Evolutionary conservation across 2,329 filamentous ascomycete species (phyloP), one percentile per base, ranked within the genome.

Genomic region (Claviceps sp.): DNA sequence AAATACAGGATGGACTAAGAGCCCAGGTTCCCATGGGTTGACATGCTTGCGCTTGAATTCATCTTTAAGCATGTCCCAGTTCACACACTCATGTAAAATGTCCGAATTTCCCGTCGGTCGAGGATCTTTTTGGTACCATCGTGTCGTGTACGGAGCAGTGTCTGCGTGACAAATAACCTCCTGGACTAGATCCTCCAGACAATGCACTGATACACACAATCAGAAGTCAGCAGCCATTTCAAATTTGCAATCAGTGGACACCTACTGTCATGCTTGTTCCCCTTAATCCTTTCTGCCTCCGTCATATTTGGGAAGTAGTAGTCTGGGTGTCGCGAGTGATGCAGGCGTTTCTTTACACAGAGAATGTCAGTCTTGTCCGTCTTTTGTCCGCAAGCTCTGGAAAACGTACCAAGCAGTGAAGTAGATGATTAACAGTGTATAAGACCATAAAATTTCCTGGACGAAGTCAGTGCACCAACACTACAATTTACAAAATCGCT

Each of bases 271-370:
- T 48, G 47, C 37, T 48, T 40, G 20, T 48, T 48, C 1, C 7
- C 47, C 37, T 48, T 41, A 7, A 48, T 48, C 14, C 26, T 48
- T 41, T 48, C 37, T 18, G 24, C 3, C 37, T 48, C 47, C 13
- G 47, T 48, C 13, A 48, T 48, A 20, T 48, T 48, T 18, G 47
- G 47, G 40, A 16, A 48, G 20, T 48, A 48, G 37, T 48, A 41
- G 2, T 40, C 47, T 26, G 37, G 37, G 11, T 48, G 18, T 40
- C 37, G 34, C 34, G 47, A 48, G 18, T 48, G 30, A 38, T 48
- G 47, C 1, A 48, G 37, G 24, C 47, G 47, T 48, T 48, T 48
- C 47, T 48, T 24, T 43, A 24, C 5, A 5, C 5, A 5, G 16
- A 5, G 11, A 18, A 7, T n/a, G 2, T 16, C 5, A 45, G 43